Evolutionary conservation across 495 filamentous ascomycete species (phyloP).

Genomic region (Stereocaulon alpinum): DNA sequence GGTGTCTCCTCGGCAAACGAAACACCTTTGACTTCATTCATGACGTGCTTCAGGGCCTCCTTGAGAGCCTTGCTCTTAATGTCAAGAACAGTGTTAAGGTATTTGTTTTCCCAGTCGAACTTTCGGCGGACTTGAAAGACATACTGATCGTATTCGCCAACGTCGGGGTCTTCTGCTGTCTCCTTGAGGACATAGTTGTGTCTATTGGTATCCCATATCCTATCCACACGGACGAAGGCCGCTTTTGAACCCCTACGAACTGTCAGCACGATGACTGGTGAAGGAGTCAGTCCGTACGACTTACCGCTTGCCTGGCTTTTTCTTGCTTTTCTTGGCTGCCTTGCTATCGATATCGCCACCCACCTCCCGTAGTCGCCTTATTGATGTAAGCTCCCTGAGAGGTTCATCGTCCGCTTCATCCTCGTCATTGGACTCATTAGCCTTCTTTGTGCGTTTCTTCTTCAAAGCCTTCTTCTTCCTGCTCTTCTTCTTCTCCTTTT

Average conservation of each 20-base stretch:
- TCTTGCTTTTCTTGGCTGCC: constrained; percentile 23
- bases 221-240: constrained; percentile 80
- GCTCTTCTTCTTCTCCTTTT: constrained; percentile 29
- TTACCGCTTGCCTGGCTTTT: constrained; percentile 18
- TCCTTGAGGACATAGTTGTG: constrained; percentile 78
- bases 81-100: constrained; percentile 65
- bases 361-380: neutral
- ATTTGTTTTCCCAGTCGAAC: constrained; percentile 85
- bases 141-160: constrained; percentile 73
- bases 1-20: constrained; percentile 74
- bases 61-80: constrained; percentile 77
- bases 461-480: constrained; percentile 24
- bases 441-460: constrained; percentile 22
- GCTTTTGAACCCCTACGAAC: constrained; percentile 51
- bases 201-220: constrained; percentile 68
- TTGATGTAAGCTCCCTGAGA: neutral
- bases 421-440: constrained; percentile 18
- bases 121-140: constrained; percentile 78
- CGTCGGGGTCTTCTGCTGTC: constrained; percentile 59
- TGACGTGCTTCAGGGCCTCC: constrained; percentile 59
- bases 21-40: constrained; percentile 75
- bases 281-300: constrained; percentile 5
- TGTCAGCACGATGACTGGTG: neutral
- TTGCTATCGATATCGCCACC: neutral
- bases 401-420: neutral